These are phyloP conservation scores for Plantago elongata DNA, from an alignment of 257 asterid species.

Conservation along the genomic window DNA sequence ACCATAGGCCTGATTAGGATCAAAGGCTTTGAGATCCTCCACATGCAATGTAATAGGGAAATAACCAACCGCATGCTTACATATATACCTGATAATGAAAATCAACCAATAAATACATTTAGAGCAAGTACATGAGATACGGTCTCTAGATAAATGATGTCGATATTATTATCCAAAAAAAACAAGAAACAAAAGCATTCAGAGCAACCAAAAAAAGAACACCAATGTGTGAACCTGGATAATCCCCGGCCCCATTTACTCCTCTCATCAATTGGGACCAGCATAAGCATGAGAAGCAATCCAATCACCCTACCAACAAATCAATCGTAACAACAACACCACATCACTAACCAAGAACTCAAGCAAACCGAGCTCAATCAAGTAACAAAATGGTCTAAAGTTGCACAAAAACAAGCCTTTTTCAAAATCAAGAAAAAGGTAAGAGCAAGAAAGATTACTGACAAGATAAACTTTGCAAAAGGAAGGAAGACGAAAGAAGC, in stretches of 20 bases:
- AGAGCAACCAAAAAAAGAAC: not conserved
- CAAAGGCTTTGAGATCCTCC: conserved; percentile 52
- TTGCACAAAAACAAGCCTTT: no score
- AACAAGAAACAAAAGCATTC: not conserved
- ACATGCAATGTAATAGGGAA: conserved; percentile 48
- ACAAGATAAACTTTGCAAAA: conserved; percentile 15
- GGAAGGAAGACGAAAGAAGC: conserved; percentile 65
- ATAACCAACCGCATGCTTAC: conserved; percentile 54
- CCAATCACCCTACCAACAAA: conserved; percentile 50
- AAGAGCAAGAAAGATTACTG: no score
- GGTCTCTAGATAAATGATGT: not conserved
- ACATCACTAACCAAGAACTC: not conserved
- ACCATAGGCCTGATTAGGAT: conserved; percentile 53
- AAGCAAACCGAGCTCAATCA: not conserved
- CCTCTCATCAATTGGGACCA: conserved; percentile 68
- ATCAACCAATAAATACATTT: not conserved
- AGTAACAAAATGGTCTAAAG: not conserved
- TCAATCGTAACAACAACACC: not conserved
- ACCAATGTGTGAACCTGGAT: conserved; percentile 39
- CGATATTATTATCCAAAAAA: no score
- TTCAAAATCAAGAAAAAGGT: no score
- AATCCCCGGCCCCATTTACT: conserved; percentile 63
- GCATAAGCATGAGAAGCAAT: conserved; percentile 49
- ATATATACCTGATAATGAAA: conserved; percentile 46
- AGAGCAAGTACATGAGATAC: not conserved